These are phyloP conservation scores for Xerocomellus intermedius DNA, from an alignment of 768 basidiomycete genomes.

Conservation along the genomic window DNA sequence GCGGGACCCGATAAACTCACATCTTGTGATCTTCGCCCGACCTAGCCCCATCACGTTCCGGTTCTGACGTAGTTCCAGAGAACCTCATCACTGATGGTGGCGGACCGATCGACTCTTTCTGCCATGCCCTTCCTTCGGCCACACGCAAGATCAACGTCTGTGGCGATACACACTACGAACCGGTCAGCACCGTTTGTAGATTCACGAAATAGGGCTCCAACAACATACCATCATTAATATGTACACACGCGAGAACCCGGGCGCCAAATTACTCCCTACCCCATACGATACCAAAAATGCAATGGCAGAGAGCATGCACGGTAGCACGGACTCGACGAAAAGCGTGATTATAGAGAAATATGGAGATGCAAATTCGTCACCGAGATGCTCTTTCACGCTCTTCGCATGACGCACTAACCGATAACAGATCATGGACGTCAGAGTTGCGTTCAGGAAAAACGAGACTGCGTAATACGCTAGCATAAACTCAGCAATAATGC, in stretches of 20 bases:
- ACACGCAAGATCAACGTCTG: no score
- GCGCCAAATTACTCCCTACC: background rate
- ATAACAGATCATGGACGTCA: constrained; percentile 13
- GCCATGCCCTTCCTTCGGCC: no score
- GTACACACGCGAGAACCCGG: background rate
- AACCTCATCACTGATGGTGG: no score
- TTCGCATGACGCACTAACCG: background rate
- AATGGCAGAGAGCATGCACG: constrained; percentile 6
- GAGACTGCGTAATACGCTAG: constrained; percentile 4
- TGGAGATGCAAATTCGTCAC: background rate
- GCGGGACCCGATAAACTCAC: no score
- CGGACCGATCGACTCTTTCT: no score
- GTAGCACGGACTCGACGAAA: constrained; percentile 11
- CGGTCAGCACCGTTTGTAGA: background rate
- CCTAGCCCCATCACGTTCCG: no score
- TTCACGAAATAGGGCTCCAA: background rate
- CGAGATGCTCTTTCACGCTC: background rate
- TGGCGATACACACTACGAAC: no score
- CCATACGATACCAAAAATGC: constrained; percentile 2
- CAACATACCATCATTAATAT: background rate
- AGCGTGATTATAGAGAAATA: constrained; percentile 6
- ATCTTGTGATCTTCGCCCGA: no score
- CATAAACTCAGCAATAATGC: background rate
- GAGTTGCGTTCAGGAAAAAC: background rate
- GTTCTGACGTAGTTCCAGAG: no score